A percentile compares a stretch with the other conserved stretches of the same genome.
phyloP scores from a whole-genome alignment of 208 protist genomes.

The Chromosphaera perkinsii region DNA sequence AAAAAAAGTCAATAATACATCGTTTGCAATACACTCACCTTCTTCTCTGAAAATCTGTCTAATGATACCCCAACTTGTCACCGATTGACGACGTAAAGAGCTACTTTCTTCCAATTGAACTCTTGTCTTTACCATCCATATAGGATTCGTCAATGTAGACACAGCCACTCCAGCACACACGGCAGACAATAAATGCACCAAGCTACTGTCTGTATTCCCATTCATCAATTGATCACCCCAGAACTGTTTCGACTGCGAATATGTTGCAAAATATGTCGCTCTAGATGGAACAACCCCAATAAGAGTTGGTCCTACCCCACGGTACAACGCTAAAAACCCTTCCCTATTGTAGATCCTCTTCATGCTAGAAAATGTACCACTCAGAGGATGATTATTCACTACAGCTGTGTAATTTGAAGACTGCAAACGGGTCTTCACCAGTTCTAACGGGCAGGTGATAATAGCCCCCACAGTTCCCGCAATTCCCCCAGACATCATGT shows the following conservation, averaged over 20 bases:
- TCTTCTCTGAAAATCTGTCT: too few species aligned
- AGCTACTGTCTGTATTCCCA: not conserved
- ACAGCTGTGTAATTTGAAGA: conserved; percentile 16
- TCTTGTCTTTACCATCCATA: conserved; percentile 64
- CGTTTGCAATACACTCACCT: too few species aligned
- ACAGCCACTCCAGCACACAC: conserved; percentile 12
- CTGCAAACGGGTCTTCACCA: conserved; percentile 38
- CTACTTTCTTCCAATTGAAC: conserved; percentile 50
- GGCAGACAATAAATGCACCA: not conserved
- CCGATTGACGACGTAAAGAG: too few species aligned
- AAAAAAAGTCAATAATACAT: too few species aligned
- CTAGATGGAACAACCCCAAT: conserved; percentile 46
- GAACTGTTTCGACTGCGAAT: conserved; percentile 19
- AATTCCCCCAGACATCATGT: too few species aligned
- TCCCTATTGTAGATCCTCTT: conserved; percentile 7
- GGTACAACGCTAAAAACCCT: conserved; percentile 1
- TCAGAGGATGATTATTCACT: not conserved
- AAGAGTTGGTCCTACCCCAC: conserved; percentile 25
- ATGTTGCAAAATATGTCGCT: conserved; percentile 46
- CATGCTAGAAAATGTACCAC: conserved; percentile 6
- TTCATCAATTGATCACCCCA: not conserved
- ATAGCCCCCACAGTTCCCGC: conserved; percentile 44
- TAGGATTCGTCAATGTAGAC: conserved; percentile 44
- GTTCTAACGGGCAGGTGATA: conserved; percentile 49
- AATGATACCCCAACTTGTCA: too few species aligned